phyloP scores from a whole-genome alignment of 2,329 filamentous ascomycete genomes.

The Beauveria sp. region DNA sequence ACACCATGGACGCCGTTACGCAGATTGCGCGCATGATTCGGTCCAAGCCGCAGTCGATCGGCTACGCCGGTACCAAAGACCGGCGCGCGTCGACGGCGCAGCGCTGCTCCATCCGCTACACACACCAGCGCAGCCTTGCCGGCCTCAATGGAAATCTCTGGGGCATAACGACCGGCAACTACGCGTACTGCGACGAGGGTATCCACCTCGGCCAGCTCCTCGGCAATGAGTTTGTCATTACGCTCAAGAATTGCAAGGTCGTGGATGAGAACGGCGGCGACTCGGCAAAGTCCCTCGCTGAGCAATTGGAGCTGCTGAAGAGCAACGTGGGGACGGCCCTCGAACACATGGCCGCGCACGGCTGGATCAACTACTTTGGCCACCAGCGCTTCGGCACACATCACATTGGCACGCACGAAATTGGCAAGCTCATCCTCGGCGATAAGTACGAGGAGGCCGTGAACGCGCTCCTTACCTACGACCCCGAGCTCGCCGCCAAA shows the following conservation, averaged over 20 bases:
- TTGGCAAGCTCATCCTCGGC: slow-evolving; percentile 78
- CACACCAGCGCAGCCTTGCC: slow-evolving; percentile 51
- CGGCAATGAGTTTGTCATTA: slow-evolving; percentile 91
- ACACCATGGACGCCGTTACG: slow-evolving; percentile 84
- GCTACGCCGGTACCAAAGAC: slow-evolving; percentile 81
- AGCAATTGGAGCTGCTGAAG: slow-evolving; percentile 24
- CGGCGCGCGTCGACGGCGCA: slow-evolving; percentile 80
- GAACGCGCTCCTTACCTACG: slow-evolving; percentile 67
- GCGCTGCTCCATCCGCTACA: slow-evolving; percentile 57
- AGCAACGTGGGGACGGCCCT: slow-evolving; percentile 49
- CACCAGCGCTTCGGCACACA: slow-evolving; percentile 95
- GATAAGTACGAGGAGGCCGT: slow-evolving; percentile 76
- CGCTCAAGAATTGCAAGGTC: slow-evolving; percentile 76
- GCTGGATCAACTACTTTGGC: slow-evolving; percentile 97
- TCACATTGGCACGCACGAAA: slow-evolving; percentile 71
- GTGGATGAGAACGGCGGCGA: slow-evolving; percentile 24
- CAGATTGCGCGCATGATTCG: slow-evolving; percentile 69
- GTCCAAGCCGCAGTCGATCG: slow-evolving; percentile 66
- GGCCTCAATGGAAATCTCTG: slow-evolving; percentile 55
- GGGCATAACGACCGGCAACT: slow-evolving; percentile 68
- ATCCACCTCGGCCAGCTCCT: slow-evolving; percentile 75
- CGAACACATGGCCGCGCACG: slow-evolving; percentile 59
- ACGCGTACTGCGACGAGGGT: slow-evolving; percentile 62
- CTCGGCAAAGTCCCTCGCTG: slow-evolving; percentile 16
- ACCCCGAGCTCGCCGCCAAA: slow-evolving; percentile 47